phyloP scores from a whole-genome alignment of 2,329 filamentous ascomycete genomes.

The Colletotrichum scovillei region DNA sequence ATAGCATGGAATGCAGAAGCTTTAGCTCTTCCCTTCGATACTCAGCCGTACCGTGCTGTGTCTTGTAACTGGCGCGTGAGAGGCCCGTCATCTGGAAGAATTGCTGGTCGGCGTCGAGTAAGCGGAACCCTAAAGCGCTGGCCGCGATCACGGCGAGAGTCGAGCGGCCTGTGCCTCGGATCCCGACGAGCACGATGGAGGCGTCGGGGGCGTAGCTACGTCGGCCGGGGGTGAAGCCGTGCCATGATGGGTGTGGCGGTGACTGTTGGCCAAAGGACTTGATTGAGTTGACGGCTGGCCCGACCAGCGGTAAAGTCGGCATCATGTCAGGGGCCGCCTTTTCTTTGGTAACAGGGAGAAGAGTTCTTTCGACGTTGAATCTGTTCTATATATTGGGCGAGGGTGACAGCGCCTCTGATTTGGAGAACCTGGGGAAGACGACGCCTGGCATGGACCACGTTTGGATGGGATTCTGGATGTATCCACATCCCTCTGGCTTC shows the following conservation, averaged over 20 bases:
- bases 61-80: conserved; percentile 72
- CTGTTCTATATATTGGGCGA: too few relatives aligned
- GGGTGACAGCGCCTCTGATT: not conserved
- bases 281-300: not conserved
- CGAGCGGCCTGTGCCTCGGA: conserved; percentile 80
- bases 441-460: not conserved
- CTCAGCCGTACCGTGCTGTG: conserved; percentile 67
- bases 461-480: not conserved
- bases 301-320: not conserved
- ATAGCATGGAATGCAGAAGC: conserved; percentile 70
- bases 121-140: conserved; percentile 73
- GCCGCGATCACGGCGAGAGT: conserved; percentile 81
- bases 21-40: conserved; percentile 73
- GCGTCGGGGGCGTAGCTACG: conserved; percentile 56
- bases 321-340: not conserved
- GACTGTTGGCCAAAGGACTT: not conserved
- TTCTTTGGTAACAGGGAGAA: too few relatives aligned
- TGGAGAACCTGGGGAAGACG: not conserved
- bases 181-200: conserved; percentile 78
- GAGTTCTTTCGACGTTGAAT: too few relatives aligned
- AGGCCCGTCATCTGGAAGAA: conserved; percentile 74
- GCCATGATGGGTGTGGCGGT: not conserved
- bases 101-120: conserved; percentile 75
- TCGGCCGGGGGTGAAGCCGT: not conserved
- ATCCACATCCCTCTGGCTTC: not conserved